Base-by-base conservation (phyloP, 768 basidiomycete genomes). In the Infundibulicybe gibba region DNA sequence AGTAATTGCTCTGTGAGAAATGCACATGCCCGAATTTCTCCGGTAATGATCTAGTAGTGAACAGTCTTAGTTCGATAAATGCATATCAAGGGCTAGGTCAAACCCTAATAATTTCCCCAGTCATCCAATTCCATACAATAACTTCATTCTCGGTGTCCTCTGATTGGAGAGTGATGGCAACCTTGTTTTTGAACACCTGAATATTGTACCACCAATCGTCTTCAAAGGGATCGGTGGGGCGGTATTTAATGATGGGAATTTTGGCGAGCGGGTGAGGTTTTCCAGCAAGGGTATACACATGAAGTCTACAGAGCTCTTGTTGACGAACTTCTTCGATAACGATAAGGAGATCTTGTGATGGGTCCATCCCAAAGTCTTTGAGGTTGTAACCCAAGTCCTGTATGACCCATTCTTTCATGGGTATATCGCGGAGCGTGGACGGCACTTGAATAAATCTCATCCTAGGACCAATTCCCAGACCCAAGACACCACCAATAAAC, bases 381-480 rank as follows among this genome's bases (percentile, higher is more conserved):
- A 25, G 25, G 25, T 25, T 25, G 25, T 25, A 25, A 25, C 25
- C 25, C 25, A 25, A 32, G 16, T 41, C 45, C 19, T 38, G 34
- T 10, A 45, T 32, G 33, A 15, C n/a, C 49, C 49, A 51, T 51
- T 51, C 49, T 12, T 5, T 30, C 19, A 40, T 33, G 13, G 31
- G 15, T 16, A 51, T 47, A 31, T 43, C 49, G n/a, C 49, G 49
- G 6, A 51, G 16, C 13, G 30, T 16, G 1, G 49, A 51, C 12
- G 49, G 49, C 15, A 51, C 41, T 37, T 43, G 49, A 2, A 51
- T 32, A 41, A 51, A 51, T 33, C 45, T 50, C 17, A 51, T 25
- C 37, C 41, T 38, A 33, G 32, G 44, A 42, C 42, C 40, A n/a
- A 39, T 46, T 2, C 47, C 47, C 16, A 52, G 31, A n/a, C 40